A percentile compares a stretch with the other conserved stretches of the same genome.
phyloP scores from a whole-genome alignment of 768 basidiomycete genomes.

The Lyophyllum decastes region DNA sequence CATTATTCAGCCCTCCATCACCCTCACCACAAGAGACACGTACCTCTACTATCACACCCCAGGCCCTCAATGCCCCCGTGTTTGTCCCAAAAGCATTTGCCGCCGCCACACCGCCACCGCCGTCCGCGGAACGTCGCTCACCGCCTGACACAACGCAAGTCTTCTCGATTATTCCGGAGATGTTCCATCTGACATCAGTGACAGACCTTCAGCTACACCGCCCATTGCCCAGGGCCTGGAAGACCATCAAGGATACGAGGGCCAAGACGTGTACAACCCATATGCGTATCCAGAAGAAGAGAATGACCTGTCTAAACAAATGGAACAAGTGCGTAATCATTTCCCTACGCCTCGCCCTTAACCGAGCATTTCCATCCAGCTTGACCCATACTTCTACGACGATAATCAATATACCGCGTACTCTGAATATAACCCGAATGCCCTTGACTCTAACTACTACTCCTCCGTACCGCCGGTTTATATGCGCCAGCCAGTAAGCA shows the following conservation, averaged over 20 bases:
- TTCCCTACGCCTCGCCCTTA: not conserved
- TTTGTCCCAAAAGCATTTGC: constrained; percentile 68
- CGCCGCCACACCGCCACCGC: constrained; percentile 28
- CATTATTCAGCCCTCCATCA: constrained; percentile 1
- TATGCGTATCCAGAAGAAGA: constrained; percentile 27
- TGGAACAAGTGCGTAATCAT: constrained; percentile 29
- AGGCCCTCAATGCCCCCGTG: constrained; percentile 81
- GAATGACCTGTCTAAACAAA: constrained; percentile 29
- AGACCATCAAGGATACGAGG: constrained; percentile 20
- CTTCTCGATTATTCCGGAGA: not conserved
- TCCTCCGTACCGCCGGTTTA: constrained; percentile 44
- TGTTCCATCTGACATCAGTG: not conserved
- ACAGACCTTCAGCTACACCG: constrained; percentile 21
- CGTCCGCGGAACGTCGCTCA: constrained; percentile 22
- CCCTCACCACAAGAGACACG: constrained; percentile 25
- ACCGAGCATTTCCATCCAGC: constrained; percentile 10
- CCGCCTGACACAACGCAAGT: constrained; percentile 22
- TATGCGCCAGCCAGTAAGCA: constrained; percentile 68
- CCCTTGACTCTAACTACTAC: constrained; percentile 41
- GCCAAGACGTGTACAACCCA: constrained; percentile 22
- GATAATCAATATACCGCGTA: constrained; percentile 30
- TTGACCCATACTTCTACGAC: constrained; percentile 31
- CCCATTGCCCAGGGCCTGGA: constrained; percentile 12
- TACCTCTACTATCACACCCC: constrained; percentile 45
- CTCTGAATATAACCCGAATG: constrained; percentile 38